Conservation (phyloP, 805 yeast species). For the Candida loeiensis region DNA sequence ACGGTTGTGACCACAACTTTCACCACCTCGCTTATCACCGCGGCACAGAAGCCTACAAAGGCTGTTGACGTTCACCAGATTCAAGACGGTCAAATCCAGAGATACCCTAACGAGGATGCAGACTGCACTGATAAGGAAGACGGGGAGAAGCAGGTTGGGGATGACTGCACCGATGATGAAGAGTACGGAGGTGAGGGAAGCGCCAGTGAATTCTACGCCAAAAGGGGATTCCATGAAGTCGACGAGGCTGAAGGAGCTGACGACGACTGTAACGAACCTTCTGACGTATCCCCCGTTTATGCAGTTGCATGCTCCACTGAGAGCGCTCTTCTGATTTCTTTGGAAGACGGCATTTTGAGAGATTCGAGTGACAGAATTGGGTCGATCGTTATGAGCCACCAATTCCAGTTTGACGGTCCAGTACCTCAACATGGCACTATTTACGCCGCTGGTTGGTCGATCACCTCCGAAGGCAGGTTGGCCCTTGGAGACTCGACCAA, state of each 20-base stretch:
- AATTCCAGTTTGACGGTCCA: slow-evolving; percentile 43
- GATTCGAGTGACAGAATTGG: slow-evolving; percentile 35
- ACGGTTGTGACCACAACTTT: slow-evolving; percentile 7
- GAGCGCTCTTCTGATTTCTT: slow-evolving; percentile 25
- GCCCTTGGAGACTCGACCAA: slow-evolving; percentile 28
- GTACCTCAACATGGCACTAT: slow-evolving; percentile 37
- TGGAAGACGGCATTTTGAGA: slow-evolving; percentile 28
- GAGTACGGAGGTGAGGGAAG: slow-evolving; percentile 4
- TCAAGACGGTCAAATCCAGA: slow-evolving; percentile 30
- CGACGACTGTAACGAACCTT: slow-evolving; percentile 5
- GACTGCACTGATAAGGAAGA: slow-evolving; percentile 2
- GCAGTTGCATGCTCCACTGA: slow-evolving; percentile 28
- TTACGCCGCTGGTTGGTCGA: slow-evolving; percentile 39
- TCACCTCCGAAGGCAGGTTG: slow-evolving; percentile 30
- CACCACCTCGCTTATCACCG: slow-evolving; percentile 16
- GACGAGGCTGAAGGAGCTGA: neutral
- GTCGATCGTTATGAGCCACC: slow-evolving; percentile 34
- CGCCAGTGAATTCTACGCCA: neutral
- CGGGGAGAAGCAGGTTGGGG: neutral
- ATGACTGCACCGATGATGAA: slow-evolving; percentile 1
- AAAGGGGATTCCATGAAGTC: slow-evolving; percentile 7
- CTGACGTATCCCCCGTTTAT: slow-evolving; percentile 21
- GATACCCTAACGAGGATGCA: slow-evolving; percentile 3
- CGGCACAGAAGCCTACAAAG: slow-evolving; percentile 23
- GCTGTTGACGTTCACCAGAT: slow-evolving; percentile 23